A percentile compares a stretch with the other conserved stretches of the same genome.
These are phyloP conservation scores for Vitis labrusca DNA, from an alignment of 164 flowering plant genomes.

Conservation along the genomic window DNA sequence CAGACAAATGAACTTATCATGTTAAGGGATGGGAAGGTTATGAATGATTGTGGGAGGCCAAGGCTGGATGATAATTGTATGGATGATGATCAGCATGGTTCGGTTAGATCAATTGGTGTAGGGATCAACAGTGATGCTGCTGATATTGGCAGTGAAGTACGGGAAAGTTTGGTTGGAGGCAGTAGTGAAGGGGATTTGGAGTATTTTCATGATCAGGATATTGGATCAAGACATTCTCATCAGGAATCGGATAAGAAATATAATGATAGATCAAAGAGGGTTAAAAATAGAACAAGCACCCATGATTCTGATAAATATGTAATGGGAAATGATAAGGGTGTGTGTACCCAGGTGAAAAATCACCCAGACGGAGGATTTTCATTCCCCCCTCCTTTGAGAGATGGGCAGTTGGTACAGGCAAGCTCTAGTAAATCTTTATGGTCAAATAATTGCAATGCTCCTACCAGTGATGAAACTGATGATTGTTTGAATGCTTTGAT, in stretches of 20 bases:
- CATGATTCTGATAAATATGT: conserved; percentile 40
- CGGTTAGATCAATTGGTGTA: conserved; percentile 97
- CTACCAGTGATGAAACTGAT: conserved; percentile 38
- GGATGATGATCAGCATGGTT: conserved; percentile 89
- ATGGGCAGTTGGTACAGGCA: conserved; percentile 41
- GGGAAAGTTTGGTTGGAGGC: conserved; percentile 81
- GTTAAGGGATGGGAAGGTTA: conserved; percentile 65
- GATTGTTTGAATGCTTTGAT: conserved; percentile 40
- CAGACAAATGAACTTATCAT: conserved; percentile 75
- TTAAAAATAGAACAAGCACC: conserved; percentile 34
- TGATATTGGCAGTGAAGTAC: conserved; percentile 86
- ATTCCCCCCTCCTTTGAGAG: conserved; percentile 65
- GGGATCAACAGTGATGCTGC: conserved; percentile 93
- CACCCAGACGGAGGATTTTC: conserved; percentile 69
- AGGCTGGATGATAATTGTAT: conserved; percentile 60
- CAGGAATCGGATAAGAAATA: conserved; percentile 37
- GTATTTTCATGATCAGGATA: conserved; percentile 67
- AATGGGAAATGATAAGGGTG: conserved; percentile 43
- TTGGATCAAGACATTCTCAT: conserved; percentile 41
- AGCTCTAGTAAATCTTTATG: conserved; percentile 55
- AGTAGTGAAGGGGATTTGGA: conserved; percentile 88
- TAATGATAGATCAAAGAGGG: conserved; percentile 39
- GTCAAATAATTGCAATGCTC: conserved; percentile 46
- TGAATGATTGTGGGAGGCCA: conserved; percentile 56
- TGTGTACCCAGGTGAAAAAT: conserved; percentile 27